These are phyloP conservation scores for Strobilomyces confusus DNA, from an alignment of 768 basidiomycete genomes.

Conservation along the genomic window DNA sequence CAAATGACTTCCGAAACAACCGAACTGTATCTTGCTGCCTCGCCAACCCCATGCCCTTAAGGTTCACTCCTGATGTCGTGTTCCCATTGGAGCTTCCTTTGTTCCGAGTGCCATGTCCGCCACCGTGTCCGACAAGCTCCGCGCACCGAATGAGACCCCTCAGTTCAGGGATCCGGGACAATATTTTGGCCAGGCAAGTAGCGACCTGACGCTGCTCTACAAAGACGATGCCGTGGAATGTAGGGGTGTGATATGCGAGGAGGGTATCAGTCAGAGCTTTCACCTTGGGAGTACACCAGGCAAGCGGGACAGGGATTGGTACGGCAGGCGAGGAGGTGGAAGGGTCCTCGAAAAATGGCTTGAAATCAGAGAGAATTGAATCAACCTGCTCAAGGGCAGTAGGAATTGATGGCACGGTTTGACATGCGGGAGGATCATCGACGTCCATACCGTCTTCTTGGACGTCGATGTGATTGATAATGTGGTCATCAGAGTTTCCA, in stretches of 20 bases:
- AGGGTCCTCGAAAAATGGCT: slow-evolving; percentile 35
- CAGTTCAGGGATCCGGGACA: slow-evolving; percentile 58
- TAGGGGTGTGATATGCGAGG: slow-evolving; percentile 43
- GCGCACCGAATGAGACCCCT: slow-evolving; percentile 54
- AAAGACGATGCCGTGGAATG: slow-evolving; percentile 83
- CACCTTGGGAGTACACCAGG: slow-evolving; percentile 76
- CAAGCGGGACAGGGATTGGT: slow-evolving; percentile 43
- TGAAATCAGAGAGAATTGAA: slow-evolving; percentile 44
- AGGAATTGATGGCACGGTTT: slow-evolving; percentile 27
- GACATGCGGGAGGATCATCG: slow-evolving; percentile 19
- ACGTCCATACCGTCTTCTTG: slow-evolving; percentile 27
- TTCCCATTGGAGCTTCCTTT: slow-evolving; percentile 18
- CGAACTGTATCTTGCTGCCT: slow-evolving; percentile 58
- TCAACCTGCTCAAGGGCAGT: slow-evolving; percentile 46
- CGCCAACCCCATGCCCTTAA: slow-evolving; percentile 48
- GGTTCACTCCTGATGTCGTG: slow-evolving; percentile 31
- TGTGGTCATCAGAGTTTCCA: slow-evolving; percentile 17
- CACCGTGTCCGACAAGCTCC: slow-evolving; percentile 69
- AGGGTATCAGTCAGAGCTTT: slow-evolving; percentile 59
- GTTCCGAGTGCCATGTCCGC: slow-evolving; percentile 27
- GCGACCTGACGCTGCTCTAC: slow-evolving; percentile 84
- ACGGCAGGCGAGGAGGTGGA: slow-evolving; percentile 25
- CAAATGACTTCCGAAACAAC: slow-evolving; percentile 64
- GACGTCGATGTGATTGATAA: slow-evolving; percentile 13
- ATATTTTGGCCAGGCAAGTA: slow-evolving; percentile 57